phyloP scores from a whole-genome alignment of 306 rosid species.

The Arachis hypogaea region DNA sequence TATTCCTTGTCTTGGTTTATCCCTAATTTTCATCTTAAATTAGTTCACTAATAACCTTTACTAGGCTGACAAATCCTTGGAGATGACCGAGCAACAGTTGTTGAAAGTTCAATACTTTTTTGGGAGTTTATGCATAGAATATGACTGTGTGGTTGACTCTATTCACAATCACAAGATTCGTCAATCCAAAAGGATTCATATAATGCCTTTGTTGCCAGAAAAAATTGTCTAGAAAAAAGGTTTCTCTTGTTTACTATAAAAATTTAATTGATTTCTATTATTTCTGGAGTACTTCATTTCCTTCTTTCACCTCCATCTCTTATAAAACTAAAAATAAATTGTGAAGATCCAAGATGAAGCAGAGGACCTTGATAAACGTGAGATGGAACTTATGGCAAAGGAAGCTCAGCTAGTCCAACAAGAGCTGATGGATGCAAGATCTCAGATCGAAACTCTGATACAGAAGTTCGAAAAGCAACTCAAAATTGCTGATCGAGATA shows the following conservation, averaged over 20 bases:
- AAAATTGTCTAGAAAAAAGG: conserved; percentile 3
- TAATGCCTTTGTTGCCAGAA: conserved; percentile 4
- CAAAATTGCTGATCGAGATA: conserved; percentile 50
- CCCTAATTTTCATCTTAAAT: too few species aligned
- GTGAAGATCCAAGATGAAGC: conserved; percentile 82
- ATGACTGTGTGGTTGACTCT: too few species aligned
- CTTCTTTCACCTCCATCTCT: neutral
- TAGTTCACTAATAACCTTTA: too few species aligned
- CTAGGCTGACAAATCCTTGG: too few species aligned
- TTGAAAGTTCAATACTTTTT: too few species aligned
- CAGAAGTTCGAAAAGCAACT: conserved; percentile 70
- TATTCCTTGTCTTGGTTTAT: too few species aligned
- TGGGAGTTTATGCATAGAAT: too few species aligned
- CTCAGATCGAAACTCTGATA: conserved; percentile 65
- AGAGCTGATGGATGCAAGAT: conserved; percentile 63
- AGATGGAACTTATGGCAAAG: conserved; percentile 66
- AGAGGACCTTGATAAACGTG: conserved; percentile 74
- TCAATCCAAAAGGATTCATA: neutral
- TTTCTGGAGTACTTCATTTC: conserved; percentile 33
- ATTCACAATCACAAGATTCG: neutral
- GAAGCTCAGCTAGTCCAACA: conserved; percentile 63
- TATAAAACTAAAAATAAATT: conserved; percentile 15
- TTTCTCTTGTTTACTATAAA: conserved; percentile 6
- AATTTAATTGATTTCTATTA: conserved; percentile 2
- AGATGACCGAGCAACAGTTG: too few species aligned